Percentiles rank a stretch among this genome's conserved stretches.
Conservation (phyloP, 257 asterid genomes). For the Solanum raphanifolium region DNA sequence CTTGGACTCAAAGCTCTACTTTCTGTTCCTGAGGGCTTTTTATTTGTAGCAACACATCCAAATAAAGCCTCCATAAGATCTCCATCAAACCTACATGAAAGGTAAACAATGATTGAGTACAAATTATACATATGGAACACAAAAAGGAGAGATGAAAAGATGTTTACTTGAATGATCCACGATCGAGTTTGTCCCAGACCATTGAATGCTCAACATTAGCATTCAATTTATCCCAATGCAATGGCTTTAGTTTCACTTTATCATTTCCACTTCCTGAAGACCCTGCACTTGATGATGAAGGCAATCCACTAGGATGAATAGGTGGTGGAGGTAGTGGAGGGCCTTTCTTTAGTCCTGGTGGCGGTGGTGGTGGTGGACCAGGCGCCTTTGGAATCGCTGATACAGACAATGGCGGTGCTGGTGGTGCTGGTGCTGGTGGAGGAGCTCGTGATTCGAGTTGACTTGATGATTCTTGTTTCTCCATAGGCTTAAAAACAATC, state of each 20-base stretch:
- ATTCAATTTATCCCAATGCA: slow-evolving; percentile 95
- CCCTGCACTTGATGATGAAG: slow-evolving; percentile 15
- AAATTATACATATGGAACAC: not conserved
- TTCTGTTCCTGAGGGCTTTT: slow-evolving; percentile 54
- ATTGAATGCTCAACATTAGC: slow-evolving; percentile 71
- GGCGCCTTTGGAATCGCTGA: slow-evolving; percentile 9
- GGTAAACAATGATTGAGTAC: not conserved
- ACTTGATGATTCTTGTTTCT: slow-evolving; percentile 16
- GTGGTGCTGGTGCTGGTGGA: not conserved
- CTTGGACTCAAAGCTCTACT: slow-evolving; percentile 6
- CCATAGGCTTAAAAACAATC: slow-evolving; percentile 17
- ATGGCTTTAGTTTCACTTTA: slow-evolving; percentile 64
- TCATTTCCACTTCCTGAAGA: slow-evolving; percentile 24
- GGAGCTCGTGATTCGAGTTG: slow-evolving; percentile 5
- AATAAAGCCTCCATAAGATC: slow-evolving; percentile 96
- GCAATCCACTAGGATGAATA: slow-evolving; percentile 1
- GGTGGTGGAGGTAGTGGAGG: slow-evolving; percentile 43
- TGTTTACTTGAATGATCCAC: slow-evolving; percentile 86
- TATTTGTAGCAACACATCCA: slow-evolving; percentile 73
- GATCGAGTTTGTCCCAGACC: slow-evolving; percentile 91
- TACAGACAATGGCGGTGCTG: not conserved
- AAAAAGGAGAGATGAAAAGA: not conserved
- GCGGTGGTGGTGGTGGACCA: slow-evolving; percentile 41
- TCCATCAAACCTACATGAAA: slow-evolving; percentile 69
- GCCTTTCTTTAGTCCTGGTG: slow-evolving; percentile 6